Conservation (phyloP, 768 basidiomycete genomes). For the Pholiota microspora region DNA sequence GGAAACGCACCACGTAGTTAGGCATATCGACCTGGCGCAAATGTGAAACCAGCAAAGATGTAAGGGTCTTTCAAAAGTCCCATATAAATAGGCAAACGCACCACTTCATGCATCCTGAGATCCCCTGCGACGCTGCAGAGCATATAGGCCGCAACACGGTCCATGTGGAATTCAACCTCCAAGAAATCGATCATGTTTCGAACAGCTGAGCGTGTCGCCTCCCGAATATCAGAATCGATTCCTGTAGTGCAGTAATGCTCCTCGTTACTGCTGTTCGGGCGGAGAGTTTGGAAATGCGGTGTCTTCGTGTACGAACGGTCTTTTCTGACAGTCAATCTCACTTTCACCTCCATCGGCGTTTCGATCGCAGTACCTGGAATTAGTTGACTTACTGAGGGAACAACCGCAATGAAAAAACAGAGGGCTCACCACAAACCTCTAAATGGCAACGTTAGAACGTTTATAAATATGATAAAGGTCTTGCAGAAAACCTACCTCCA, state of each 20-base stretch:
- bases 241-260: conserved; percentile 62
- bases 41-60: not conserved
- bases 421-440: conserved; percentile 58
- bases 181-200: conserved; percentile 58
- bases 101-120: conserved; percentile 62
- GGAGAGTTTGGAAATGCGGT: conserved; percentile 48
- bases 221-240: conserved; percentile 51
- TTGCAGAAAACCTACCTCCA: conserved; percentile 41
- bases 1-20: conserved; percentile 51
- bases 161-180: conserved; percentile 38
- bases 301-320: conserved; percentile 57
- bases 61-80: too few species aligned
- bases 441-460: not conserved
- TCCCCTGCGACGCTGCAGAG: conserved; percentile 61
- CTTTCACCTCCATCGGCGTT: conserved; percentile 54
- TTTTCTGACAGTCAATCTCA: conserved; percentile 55
- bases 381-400: too few species aligned
- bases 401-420: too few species aligned
- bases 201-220: conserved; percentile 54
- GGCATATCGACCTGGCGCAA: conserved; percentile 57
- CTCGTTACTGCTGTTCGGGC: conserved; percentile 24
- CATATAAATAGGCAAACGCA: too few species aligned
- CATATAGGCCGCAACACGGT: conserved; percentile 54
- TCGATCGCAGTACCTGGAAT: conserved; percentile 60
- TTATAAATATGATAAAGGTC: not conserved